Conservation (phyloP, 2,329 filamentous ascomycete species). For the Calonectria pseudoreteaudii region DNA sequence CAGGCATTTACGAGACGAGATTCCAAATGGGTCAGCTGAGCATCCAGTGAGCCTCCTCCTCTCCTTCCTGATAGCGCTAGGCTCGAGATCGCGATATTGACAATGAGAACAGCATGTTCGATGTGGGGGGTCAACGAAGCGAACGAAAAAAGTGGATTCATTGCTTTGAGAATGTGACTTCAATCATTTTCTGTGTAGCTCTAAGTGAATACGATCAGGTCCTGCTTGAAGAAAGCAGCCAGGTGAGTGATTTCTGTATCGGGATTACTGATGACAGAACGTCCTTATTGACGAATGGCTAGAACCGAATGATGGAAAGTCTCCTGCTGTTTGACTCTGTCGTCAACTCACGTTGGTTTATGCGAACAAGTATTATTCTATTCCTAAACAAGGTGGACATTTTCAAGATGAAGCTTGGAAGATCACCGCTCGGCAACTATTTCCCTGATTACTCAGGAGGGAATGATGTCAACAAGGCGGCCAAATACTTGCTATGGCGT, state of each 20-base stretch:
- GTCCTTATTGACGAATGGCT: slow-evolving; percentile 25
- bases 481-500: slow-evolving; percentile 97
- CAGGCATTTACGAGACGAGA: slow-evolving; percentile 97
- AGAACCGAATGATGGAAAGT: slow-evolving; percentile 99
- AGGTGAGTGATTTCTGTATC: slow-evolving; percentile 66
- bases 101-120: slow-evolving; percentile 84
- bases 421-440: slow-evolving; percentile 92
- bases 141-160: slow-evolving; percentile 99
- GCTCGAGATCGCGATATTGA: slow-evolving; percentile 33
- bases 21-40: slow-evolving; percentile 99
- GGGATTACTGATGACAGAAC: not conserved
- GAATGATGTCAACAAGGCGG: slow-evolving; percentile 97
- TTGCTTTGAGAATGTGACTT: slow-evolving; percentile 99
- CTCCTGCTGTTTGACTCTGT: slow-evolving; percentile 96
- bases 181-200: slow-evolving; percentile 98
- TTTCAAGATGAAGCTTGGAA: slow-evolving; percentile 92
- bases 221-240: slow-evolving; percentile 94
- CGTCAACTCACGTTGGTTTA: slow-evolving; percentile 99
- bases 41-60: slow-evolving; percentile 81
- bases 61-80: not conserved
- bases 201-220: slow-evolving; percentile 99
- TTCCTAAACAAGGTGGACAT: slow-evolving; percentile 99
- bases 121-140: slow-evolving; percentile 95
- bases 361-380: slow-evolving; percentile 97
- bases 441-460: slow-evolving; percentile 98